Evolutionary conservation across 805 yeast species (phyloP).

Genomic region (Candida pseudofarinosa): DNA sequence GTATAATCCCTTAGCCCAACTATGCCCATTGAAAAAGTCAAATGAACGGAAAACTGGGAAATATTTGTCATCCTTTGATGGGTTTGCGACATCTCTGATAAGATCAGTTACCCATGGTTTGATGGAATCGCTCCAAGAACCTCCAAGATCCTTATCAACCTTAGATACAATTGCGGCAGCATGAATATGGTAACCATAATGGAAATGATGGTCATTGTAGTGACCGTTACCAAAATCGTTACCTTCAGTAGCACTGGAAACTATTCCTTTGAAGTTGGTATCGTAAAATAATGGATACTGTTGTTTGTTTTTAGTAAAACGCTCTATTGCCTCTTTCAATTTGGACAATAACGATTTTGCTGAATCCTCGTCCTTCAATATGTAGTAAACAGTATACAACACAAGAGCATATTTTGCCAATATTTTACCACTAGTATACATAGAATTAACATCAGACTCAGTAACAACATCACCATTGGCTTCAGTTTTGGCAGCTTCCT

Average conservation of each 20-base stretch:
- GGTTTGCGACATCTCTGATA: constrained; percentile 67
- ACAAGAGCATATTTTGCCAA: constrained; percentile 19
- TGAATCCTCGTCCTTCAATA: constrained; percentile 16
- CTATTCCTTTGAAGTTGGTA: constrained; percentile 24
- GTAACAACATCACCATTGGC: constrained; percentile 8
- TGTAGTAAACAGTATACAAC: constrained; percentile 16
- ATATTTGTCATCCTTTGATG: constrained; percentile 44
- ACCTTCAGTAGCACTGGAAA: constrained; percentile 18
- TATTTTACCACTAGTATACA: constrained; percentile 22
- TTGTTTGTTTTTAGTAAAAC: constrained; percentile 16
- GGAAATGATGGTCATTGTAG: constrained; percentile 75
- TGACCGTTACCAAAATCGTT: constrained; percentile 38
- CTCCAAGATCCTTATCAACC: constrained; percentile 34
- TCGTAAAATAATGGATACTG: constrained; percentile 25
- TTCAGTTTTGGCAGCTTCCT: constrained; percentile 13
- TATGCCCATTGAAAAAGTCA: constrained; percentile 72
- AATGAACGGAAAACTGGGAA: constrained; percentile 66
- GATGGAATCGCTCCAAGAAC: constrained; percentile 45
- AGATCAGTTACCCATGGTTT: constrained; percentile 58
- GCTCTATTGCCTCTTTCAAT: constrained; percentile 14
- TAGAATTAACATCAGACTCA: constrained; percentile 14
- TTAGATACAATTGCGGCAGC: constrained; percentile 60
- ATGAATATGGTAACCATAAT: constrained; percentile 69
- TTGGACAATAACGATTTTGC: constrained; percentile 11
- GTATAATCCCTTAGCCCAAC: constrained; percentile 70